Base-by-base conservation (phyloP, 257 asterid species). In the Capsicum chinense region DNA sequence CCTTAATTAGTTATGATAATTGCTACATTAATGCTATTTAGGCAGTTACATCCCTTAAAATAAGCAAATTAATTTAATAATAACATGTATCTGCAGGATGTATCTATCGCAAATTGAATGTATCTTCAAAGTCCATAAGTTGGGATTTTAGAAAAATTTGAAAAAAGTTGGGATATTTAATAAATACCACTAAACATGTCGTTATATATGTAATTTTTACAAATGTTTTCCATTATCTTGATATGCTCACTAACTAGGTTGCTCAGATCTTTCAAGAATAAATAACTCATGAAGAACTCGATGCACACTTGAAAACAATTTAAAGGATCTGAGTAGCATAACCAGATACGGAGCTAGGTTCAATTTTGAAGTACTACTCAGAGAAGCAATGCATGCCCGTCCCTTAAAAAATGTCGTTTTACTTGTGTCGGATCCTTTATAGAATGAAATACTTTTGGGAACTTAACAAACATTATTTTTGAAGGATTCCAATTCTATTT, bases 361-460 rank as follows among this genome's bases (percentile, higher is more conserved):
- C 3, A n/a, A 59, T 0, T 59, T 59, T 44, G 44, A 39, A 39
- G 5, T 3, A 39, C 4, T 39, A 39, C 44, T 39, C 5, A 39
- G 44, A 39, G 44, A 39, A 3, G 44, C 35, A 0, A 1, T 60
- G 67, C 67, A n/a, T 0, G 6, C 21, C 1, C 19, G 14, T 8
- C 9, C 13, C 0, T 0, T n/a, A 0, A 7, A 10, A 58, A 59
- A 59, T 59, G 13, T 60, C 10, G 3, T 60, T n/a, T 9, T 1
- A 60, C 68, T 60, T 35, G 3, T 19, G 68, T 19, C 26, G 0
- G 6, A 60, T 60, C 9, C 7, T 8, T 60, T 0, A 60, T 60
- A 19, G 4, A 60, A 60, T 60, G 67, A 8, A 60, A 11, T 9
- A 60, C 3, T 19, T 60, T 0, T 3, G 14, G 14, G 10, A 1